Conservation (phyloP, 2,329 filamentous ascomycete species). For the Colletotrichum sp. region DNA sequence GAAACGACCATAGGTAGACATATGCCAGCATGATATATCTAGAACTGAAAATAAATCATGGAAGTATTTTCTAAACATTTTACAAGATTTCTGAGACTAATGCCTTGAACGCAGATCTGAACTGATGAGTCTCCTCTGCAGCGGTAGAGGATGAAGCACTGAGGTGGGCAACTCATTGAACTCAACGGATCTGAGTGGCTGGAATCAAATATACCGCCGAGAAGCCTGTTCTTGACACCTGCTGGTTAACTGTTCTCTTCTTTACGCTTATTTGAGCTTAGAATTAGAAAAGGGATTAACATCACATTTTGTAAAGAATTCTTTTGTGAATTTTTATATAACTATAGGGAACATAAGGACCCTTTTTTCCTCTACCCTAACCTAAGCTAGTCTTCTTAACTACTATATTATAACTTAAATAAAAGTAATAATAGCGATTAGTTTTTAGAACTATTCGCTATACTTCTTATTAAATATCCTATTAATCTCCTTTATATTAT, state of each 20-base stretch:
- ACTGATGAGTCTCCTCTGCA: rapidly evolving
- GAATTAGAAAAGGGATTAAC: background rate
- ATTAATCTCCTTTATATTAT: too few species aligned
- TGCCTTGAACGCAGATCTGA: background rate
- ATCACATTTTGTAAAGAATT: too few species aligned
- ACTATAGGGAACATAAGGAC: too few species aligned
- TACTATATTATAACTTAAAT: too few species aligned
- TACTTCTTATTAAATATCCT: too few species aligned
- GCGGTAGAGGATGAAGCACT: background rate
- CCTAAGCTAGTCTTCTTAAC: too few species aligned
- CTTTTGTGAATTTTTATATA: too few species aligned
- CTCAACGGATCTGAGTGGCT: background rate
- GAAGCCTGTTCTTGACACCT: background rate
- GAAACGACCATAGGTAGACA: background rate
- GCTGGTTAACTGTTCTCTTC: background rate
- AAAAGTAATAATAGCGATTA: too few species aligned
- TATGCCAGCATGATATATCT: background rate
- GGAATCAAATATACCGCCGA: background rate
- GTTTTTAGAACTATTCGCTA: too few species aligned
- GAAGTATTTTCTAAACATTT: rapidly evolving
- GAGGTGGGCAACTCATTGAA: background rate
- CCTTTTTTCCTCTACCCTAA: too few species aligned
- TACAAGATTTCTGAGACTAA: background rate
- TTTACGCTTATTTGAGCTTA: background rate
- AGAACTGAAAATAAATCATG: background rate